Evolutionary conservation across 352 stramenopile genomes (phyloP).

Genomic region (Phytophthora idaei): DNA sequence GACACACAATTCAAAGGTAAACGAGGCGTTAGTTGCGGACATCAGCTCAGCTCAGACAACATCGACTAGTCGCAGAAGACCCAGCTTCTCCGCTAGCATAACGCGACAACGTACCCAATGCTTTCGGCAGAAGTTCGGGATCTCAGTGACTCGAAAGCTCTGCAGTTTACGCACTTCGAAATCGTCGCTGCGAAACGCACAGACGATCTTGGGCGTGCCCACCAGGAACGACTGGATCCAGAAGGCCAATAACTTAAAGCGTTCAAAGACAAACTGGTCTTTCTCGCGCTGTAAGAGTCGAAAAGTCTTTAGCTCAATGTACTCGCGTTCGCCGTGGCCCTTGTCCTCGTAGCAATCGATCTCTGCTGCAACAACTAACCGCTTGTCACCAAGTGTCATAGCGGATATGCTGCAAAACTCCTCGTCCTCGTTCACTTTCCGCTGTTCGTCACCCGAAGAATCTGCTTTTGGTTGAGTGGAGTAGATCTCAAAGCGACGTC

Average conservation of each 20-base stretch:
- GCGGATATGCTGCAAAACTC: slow-evolving; percentile 80
- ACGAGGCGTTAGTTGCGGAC: slow-evolving; percentile 23
- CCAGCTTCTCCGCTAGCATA: slow-evolving; percentile 2
- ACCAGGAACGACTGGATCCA: slow-evolving; percentile 88
- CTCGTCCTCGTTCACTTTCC: slow-evolving; percentile 58
- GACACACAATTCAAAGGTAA: slow-evolving; percentile 24
- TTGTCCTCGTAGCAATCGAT: slow-evolving; percentile 64
- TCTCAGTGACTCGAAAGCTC: slow-evolving; percentile 63
- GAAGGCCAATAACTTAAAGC: slow-evolving; percentile 82
- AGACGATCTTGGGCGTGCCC: slow-evolving; percentile 72
- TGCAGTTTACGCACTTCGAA: slow-evolving; percentile 72
- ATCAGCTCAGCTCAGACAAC: slow-evolving; percentile 14
- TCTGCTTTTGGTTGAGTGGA: slow-evolving; percentile 34
- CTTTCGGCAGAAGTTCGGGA: slow-evolving; percentile 69
- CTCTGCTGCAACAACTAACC: slow-evolving; percentile 63
- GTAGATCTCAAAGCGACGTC: slow-evolving; percentile 76
- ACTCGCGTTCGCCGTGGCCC: slow-evolving; percentile 21
- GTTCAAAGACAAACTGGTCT: slow-evolving; percentile 76
- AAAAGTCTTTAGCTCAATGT: slow-evolving; percentile 82
- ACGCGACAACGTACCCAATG: slow-evolving; percentile 58
- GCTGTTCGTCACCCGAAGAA: slow-evolving; percentile 9
- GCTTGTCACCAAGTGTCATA: slow-evolving; percentile 54
- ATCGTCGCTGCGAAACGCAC: slow-evolving; percentile 68
- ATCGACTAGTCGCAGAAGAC: slow-evolving; percentile 21
- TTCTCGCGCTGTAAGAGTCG: slow-evolving; percentile 59